Evolutionary conservation across 2,329 filamentous ascomycete species (phyloP), one percentile per base, ranked within the genome.

Genomic region (Nothopassalora personata): DNA sequence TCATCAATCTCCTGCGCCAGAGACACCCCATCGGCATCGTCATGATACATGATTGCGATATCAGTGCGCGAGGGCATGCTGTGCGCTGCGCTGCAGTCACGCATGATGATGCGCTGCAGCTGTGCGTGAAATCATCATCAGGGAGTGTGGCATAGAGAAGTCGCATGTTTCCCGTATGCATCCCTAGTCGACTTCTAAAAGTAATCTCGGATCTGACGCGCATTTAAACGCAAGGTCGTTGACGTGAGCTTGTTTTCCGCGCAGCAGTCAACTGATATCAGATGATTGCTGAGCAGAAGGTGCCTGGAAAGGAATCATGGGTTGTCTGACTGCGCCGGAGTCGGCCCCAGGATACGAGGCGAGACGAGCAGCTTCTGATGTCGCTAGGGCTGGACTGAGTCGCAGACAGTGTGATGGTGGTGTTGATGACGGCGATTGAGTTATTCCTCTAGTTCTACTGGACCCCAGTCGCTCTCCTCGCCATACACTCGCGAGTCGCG

Each of bases 271-370:
- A 19, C 27, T 15, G 13, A 8, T 18, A 43, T 43, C n/a, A n/a
- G n/a, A n/a, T n/a, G n/a, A 43, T 18, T n/a, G 5, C n/a, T 28
- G 46, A 27, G 9, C 19, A 49, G 19, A 49, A 7, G 13, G 13
- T 7, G 13, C 13, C 39, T 43, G 11, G 13, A 7, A 8, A 43
- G 13, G 7, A n/a, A n/a, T 43, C 13, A 18, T 43, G 39, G 50
- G 50, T 53, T 31, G 50, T 53, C 31, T 53, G 50, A 53, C 31
- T 53, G 49, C 28, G 49, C 34, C 50, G 50, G 50, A 34, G 30
- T 19, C 11, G n/a, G 18, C 50, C 50, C 50, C 50, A 53, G 11
- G 48, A 33, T 10, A 23, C 23, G 23, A n/a, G n/a, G n/a, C n/a
- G n/a, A n/a, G n/a, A 23, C 23, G 23, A 23, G 23, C 23, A 23